Evolutionary conservation across 805 yeast genomes (phyloP), one percentile per base, ranked within the genome.

Genomic region (Pichia manshurica): DNA sequence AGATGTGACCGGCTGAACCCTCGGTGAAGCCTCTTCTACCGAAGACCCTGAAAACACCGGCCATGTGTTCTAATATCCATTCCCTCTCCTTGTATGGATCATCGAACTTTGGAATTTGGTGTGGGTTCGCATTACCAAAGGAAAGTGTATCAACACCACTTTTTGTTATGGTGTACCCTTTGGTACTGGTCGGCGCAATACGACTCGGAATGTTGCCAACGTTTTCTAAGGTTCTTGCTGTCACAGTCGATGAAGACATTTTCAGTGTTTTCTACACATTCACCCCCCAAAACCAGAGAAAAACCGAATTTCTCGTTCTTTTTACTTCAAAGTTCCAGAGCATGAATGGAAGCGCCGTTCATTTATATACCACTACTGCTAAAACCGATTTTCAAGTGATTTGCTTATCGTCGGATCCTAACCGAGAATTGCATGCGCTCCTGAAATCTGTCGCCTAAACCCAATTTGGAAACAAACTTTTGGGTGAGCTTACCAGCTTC

Each of bases 1-100:
- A 83, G 49, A 87, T 87, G 61, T 87, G 96, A 19, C 96, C 96
- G 0, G 95, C 88, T 20, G 79, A 64, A 13, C 95, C 96, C 62
- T 85, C 88, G 16, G 81, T 71, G 64, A 68, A 87, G 17, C 87
- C 87, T 55, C 77, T 78, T 59, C 95, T 73, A 15, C 87, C 89
- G 63, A 87, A 85, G 1, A 84, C 76, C 52, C 95, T 74, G 70
- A 87, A 87, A 1, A 91, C 90, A 29, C 82, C 93, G 1, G 95
- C 95, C 82, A 84, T 78, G 57, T 87, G 95, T 60, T 84, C 78
- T 42, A 74, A 61, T 47, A 77, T 65, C 78, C 79, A 78, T 57
- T 72, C 67, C 50, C 86, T 67, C 53, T 81, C 72, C 31, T 67
- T 71, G 31, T 63, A 56, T 39, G 72, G 71, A 56, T 76, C 76